Evolutionary conservation across 2,329 filamentous ascomycete species (phyloP).

Genomic region (Sclerotinia trifoliorum): DNA sequence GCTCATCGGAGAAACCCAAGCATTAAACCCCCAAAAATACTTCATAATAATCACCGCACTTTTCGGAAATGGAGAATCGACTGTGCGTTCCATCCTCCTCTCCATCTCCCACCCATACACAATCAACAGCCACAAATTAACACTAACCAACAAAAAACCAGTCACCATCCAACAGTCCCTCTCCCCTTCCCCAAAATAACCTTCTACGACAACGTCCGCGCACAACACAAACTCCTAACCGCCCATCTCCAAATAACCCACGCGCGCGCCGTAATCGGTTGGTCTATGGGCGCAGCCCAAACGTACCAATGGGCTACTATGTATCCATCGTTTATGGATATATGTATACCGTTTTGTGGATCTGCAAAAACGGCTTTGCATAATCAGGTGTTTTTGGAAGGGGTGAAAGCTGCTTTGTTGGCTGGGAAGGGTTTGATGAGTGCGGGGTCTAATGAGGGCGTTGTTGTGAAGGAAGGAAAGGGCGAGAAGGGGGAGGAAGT

Average conservation of each 20-base stretch:
- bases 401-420: slow-evolving; percentile 60
- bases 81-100: slow-evolving; percentile 28
- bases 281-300: slow-evolving; percentile 70
- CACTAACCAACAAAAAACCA: neutral
- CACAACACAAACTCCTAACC: slow-evolving; percentile 65
- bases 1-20: slow-evolving; percentile 54
- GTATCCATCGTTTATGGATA: slow-evolving; percentile 58
- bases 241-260: slow-evolving; percentile 60
- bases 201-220: slow-evolving; percentile 68
- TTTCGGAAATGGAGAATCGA: slow-evolving; percentile 68
- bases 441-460: slow-evolving; percentile 49
- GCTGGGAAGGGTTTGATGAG: slow-evolving; percentile 55
- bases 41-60: slow-evolving; percentile 68
- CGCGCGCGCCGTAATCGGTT: slow-evolving; percentile 62
- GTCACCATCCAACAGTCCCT: slow-evolving; percentile 63
- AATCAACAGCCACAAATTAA: too few species aligned
- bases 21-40: slow-evolving; percentile 62
- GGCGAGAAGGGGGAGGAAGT: slow-evolving; percentile 42
- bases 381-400: slow-evolving; percentile 66
- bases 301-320: slow-evolving; percentile 60
- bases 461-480: slow-evolving; percentile 43
- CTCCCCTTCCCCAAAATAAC: slow-evolving; percentile 59
- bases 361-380: slow-evolving; percentile 63
- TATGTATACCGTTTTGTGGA: slow-evolving; percentile 65
- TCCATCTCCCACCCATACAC: neutral